Percentiles rank a stretch among this genome's conserved stretches.
Evolutionary conservation across 257 asterid genomes (phyloP).

Genomic region (Solanum sejunctum): DNA sequence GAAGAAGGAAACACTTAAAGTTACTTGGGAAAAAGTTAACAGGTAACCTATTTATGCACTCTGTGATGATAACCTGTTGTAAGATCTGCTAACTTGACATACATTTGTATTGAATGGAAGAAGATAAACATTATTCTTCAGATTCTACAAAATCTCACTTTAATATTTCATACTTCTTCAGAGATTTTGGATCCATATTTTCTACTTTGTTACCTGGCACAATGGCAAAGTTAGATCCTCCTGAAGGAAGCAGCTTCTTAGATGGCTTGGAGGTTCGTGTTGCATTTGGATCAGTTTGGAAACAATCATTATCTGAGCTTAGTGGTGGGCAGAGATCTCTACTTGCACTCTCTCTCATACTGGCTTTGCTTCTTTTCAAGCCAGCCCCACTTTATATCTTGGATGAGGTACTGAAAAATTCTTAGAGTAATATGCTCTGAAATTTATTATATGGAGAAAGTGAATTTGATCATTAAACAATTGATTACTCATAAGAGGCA

Average conservation of each 20-base stretch:
- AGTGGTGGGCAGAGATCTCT: slow-evolving; percentile 98
- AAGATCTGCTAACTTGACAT: background rate
- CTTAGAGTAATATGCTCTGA: background rate
- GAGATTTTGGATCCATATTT: slow-evolving; percentile 98
- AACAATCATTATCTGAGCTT: slow-evolving; percentile 91
- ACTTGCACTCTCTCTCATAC: slow-evolving; percentile 84
- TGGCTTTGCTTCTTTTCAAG: slow-evolving; percentile 95
- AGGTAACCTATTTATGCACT: slow-evolving; percentile 31
- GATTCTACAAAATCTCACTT: background rate
- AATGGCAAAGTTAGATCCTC: slow-evolving; percentile 89
- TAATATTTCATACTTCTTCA: slow-evolving; percentile 15
- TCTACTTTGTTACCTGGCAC: slow-evolving; percentile 94
- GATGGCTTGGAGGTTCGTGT: slow-evolving; percentile 94
- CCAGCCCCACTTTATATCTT: slow-evolving; percentile 95
- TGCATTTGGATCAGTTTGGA: slow-evolving; percentile 97
- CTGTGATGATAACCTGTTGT: background rate
- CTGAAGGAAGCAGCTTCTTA: slow-evolving; percentile 90
- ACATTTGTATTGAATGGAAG: background rate
- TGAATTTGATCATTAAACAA: background rate
- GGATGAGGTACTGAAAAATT: slow-evolving; percentile 63
- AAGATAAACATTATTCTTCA: background rate
- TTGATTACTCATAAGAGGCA: background rate
- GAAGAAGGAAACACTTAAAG: slow-evolving; percentile 87
- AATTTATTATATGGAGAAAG: background rate
- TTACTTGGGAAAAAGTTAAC: slow-evolving; percentile 95